phyloP scores from a whole-genome alignment of 192 early-diverging fungal species.

The Entomortierella chlamydospora region DNA sequence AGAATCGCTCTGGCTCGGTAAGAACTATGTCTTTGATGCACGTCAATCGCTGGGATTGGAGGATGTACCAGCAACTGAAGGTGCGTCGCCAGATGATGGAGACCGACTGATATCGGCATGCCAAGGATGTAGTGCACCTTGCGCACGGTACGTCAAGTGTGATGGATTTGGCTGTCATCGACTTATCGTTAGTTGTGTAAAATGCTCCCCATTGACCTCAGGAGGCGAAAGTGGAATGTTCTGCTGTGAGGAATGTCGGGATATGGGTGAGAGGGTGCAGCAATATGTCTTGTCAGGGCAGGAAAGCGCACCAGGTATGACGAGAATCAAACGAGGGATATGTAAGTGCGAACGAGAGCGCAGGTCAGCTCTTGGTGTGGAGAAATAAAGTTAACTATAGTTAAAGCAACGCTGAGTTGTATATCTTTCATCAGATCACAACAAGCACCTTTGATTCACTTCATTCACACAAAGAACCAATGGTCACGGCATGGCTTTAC shows the following conservation, averaged over 20 bases:
- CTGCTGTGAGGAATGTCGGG: slow-evolving; percentile 58
- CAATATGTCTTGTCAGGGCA: slow-evolving; percentile 20
- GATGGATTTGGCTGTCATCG: slow-evolving; percentile 60
- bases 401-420: too few species aligned
- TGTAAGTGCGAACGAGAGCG: slow-evolving; percentile 40
- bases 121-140: slow-evolving; percentile 45
- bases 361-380: slow-evolving; percentile 12
- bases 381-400: slow-evolving; percentile 18
- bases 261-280: slow-evolving; percentile 31
- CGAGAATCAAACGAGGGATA: slow-evolving; percentile 41
- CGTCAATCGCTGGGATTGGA: slow-evolving; percentile 62
- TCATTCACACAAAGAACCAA: too few species aligned
- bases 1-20: slow-evolving; percentile 68
- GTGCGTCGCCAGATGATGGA: not conserved
- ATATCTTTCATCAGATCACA: too few species aligned
- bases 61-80: not conserved
- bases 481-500: too few species aligned
- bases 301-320: not conserved
- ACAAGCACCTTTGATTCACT: too few species aligned
- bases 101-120: slow-evolving; percentile 50
- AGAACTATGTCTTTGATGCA: slow-evolving; percentile 82
- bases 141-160: slow-evolving; percentile 66
- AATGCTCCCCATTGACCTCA: slow-evolving; percentile 23
- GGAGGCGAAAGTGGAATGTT: slow-evolving; percentile 26
- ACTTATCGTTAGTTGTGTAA: slow-evolving; percentile 60